Percentiles rank a stretch among this genome's conserved stretches.
Evolutionary conservation across 2,329 filamentous ascomycete genomes (phyloP).

Genomic region (Colletotrichum australisinense): DNA sequence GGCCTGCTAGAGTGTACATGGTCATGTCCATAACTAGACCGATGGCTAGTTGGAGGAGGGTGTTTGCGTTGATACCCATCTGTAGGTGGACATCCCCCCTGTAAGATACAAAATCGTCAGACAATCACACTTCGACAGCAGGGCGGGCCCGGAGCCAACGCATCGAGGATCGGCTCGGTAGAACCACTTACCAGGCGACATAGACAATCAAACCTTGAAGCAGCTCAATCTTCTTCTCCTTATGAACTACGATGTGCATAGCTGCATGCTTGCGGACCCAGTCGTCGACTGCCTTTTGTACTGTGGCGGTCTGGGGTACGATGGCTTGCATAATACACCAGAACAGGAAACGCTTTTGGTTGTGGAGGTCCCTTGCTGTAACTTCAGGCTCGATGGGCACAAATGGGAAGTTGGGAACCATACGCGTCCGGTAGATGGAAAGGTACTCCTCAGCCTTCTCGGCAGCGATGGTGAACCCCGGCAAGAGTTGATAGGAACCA

Average conservation of each 20-base stretch:
- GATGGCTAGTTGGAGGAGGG: conserved; percentile 51
- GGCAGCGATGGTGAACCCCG: conserved; percentile 47
- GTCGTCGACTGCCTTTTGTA: conserved; percentile 45
- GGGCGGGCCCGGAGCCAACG: not conserved
- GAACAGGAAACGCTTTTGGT: conserved; percentile 49
- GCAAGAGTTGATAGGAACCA: conserved; percentile 40
- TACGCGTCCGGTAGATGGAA: conserved; percentile 46
- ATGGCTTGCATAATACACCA: conserved; percentile 49
- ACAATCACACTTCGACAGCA: not conserved
- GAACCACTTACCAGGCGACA: conserved; percentile 48
- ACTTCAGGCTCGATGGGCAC: conserved; percentile 43
- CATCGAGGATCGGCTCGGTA: no score
- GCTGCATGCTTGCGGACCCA: conserved; percentile 53
- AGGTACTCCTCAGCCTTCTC: conserved; percentile 47
- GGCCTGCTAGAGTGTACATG: conserved; percentile 42
- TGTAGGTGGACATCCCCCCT: conserved; percentile 55
- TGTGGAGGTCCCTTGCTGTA: conserved; percentile 45
- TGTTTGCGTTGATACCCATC: conserved; percentile 49
- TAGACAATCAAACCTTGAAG: conserved; percentile 53
- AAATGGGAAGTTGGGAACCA: conserved; percentile 52
- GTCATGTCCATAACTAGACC: conserved; percentile 52
- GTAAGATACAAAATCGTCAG: not conserved
- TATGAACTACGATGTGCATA: conserved; percentile 48
- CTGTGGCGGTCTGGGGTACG: conserved; percentile 44
- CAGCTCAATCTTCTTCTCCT: conserved; percentile 49